phyloP scores from a whole-genome alignment of 1,284 basidiomycete species.

The Boletus smithii region DNA sequence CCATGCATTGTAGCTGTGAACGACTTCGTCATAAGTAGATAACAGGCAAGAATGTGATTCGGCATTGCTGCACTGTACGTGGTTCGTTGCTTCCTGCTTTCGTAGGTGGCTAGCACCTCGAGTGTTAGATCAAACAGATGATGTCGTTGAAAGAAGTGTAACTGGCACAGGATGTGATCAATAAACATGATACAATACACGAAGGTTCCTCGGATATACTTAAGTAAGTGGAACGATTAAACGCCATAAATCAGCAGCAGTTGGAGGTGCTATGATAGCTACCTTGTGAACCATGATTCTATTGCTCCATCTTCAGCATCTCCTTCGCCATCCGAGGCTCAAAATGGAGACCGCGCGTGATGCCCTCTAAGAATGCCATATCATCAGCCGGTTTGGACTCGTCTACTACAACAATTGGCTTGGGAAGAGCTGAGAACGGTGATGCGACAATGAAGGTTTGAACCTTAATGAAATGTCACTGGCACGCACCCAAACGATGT shows the following conservation, averaged over 20 bases:
- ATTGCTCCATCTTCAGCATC: neutral
- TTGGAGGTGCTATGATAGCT: no score
- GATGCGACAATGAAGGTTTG: no score
- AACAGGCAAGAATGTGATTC: neutral
- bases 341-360: no score
- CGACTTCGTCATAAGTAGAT: neutral
- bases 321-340: no score
- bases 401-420: no score
- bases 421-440: no score
- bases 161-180: neutral
- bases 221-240: no score
- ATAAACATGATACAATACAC: neutral
- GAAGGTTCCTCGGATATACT: no score
- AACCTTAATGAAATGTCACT: no score
- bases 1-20: neutral
- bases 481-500: no score
- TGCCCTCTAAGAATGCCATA: no score
- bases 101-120: neutral
- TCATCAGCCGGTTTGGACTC: no score
- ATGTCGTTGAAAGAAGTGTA: neutral
- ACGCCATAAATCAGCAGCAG: neutral
- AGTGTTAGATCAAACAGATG: neutral
- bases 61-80: neutral
- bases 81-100: neutral
- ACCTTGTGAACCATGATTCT: neutral